These are phyloP conservation scores for Catenaria anguillulae DNA, from an alignment of 371 early-diverging fungal species.

Conservation along the genomic window DNA sequence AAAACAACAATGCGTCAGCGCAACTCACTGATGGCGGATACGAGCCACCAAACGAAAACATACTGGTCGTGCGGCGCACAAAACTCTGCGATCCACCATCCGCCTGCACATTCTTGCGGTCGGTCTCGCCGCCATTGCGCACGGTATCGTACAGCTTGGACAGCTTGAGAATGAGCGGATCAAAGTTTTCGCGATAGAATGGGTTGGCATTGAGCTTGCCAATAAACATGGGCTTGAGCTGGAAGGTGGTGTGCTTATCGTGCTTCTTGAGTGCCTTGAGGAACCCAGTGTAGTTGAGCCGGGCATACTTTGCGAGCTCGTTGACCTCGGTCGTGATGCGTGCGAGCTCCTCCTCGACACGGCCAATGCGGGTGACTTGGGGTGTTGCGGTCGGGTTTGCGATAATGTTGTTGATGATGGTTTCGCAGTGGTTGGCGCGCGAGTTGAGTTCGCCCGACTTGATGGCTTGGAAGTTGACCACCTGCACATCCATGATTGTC, in stretches of 20 bases:
- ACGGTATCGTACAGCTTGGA: conserved; percentile 78
- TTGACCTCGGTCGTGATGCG: conserved; percentile 73
- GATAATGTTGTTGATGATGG: conserved; percentile 44
- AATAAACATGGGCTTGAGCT: conserved; percentile 73
- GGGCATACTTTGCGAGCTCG: conserved; percentile 77
- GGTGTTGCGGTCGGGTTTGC: conserved; percentile 29
- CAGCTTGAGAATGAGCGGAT: conserved; percentile 68
- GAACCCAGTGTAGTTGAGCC: conserved; percentile 92
- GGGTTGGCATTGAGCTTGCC: conserved; percentile 69
- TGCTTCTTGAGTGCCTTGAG: conserved; percentile 95
- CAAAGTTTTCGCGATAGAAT: conserved; percentile 83
- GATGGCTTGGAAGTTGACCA: conserved; percentile 52
- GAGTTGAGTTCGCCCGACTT: conserved; percentile 76
- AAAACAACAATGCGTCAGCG: conserved; percentile 13
- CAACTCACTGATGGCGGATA: background rate
- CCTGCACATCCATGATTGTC: too few relatives aligned
- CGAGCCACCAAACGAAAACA: background rate
- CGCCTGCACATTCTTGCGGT: conserved; percentile 37
- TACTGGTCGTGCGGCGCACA: conserved; percentile 63
- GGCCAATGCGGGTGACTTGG: conserved; percentile 27
- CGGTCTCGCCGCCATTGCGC: conserved; percentile 59
- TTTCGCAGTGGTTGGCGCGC: conserved; percentile 57
- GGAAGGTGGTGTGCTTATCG: conserved; percentile 79
- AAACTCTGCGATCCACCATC: conserved; percentile 54
- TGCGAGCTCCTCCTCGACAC: conserved; percentile 59